A percentile compares a stretch with the other conserved stretches of the same genome.
Evolutionary conservation across 306 rosid genomes (phyloP).

Genomic region (Chamaecrista fasciculata): DNA sequence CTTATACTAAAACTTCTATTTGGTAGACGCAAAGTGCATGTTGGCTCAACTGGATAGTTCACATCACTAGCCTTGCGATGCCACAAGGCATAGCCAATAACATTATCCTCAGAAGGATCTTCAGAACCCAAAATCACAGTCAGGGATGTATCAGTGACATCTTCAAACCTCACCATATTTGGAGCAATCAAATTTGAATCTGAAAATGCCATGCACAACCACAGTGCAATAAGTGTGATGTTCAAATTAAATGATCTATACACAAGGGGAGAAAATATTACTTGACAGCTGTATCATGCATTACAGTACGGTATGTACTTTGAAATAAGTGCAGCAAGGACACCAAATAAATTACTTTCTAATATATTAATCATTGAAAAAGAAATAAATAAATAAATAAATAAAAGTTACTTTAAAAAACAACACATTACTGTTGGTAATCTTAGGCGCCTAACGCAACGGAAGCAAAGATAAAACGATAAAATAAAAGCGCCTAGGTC

Average conservation of each 20-base stretch:
- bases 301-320: too few species aligned
- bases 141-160: constrained; percentile 60
- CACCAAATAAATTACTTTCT: too few species aligned
- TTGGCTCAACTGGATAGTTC: constrained; percentile 62
- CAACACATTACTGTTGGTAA: too few species aligned
- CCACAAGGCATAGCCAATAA: constrained; percentile 62
- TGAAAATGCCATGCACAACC: constrained; percentile 37
- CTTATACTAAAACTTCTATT: constrained; percentile 51
- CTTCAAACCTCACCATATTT: constrained; percentile 69
- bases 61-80: constrained; percentile 61
- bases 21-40: constrained; percentile 47
- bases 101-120: constrained; percentile 42
- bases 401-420: too few species aligned
- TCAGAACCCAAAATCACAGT: constrained; percentile 61
- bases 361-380: too few species aligned
- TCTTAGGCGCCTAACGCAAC: too few species aligned
- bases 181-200: constrained; percentile 49
- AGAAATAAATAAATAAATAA: too few species aligned
- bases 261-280: not conserved
- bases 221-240: constrained; percentile 14
- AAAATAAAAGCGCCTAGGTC: too few species aligned
- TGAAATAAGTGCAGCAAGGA: too few species aligned
- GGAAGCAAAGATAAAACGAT: too few species aligned
- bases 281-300: not conserved
- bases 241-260: constrained; percentile 20